Conservation (phyloP, 2,329 filamentous ascomycete genomes). For the Neonectria punicea region DNA sequence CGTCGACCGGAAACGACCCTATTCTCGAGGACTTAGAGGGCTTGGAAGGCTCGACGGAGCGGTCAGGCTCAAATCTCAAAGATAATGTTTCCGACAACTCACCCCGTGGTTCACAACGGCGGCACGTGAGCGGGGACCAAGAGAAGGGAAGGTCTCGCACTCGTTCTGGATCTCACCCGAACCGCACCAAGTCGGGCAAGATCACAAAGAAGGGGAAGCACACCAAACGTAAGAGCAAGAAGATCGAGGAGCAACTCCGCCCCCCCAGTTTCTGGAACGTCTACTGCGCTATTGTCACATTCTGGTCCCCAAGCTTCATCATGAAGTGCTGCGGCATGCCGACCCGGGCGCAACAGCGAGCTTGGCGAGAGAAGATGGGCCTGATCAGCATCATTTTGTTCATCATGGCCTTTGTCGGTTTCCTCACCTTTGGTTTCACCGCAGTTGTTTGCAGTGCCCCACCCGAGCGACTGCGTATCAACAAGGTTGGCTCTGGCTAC, state of each 20-base stretch:
- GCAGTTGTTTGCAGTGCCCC: constrained; percentile 83
- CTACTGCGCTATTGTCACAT: constrained; percentile 93
- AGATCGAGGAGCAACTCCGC: constrained; percentile 71
- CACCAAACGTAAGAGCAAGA: constrained; percentile 61
- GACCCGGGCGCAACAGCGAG: constrained; percentile 85
- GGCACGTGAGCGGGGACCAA: constrained; percentile 46
- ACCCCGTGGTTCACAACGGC: constrained; percentile 50
- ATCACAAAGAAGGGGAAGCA: constrained; percentile 66
- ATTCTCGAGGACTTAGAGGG: constrained; percentile 82
- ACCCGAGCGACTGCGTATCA: constrained; percentile 79
- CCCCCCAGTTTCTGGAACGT: constrained; percentile 94
- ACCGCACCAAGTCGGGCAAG: constrained; percentile 66
- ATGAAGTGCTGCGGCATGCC: constrained; percentile 87
- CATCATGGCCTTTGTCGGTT: constrained; percentile 91
- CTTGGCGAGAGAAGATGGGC: constrained; percentile 98
- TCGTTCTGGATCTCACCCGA: constrained; percentile 47
- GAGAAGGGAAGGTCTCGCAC: constrained; percentile 46
- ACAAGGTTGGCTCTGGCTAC: constrained; percentile 82
- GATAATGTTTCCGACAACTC: constrained; percentile 60
- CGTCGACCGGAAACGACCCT: constrained; percentile 91
- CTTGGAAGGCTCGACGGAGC: constrained; percentile 72
- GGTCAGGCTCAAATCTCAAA: constrained; percentile 58
- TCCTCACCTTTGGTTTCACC: constrained; percentile 96
- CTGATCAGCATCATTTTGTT: constrained; percentile 91
- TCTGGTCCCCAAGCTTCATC: constrained; percentile 90